Evolutionary conservation across 2,329 filamentous ascomycete species (phyloP), one percentile per base, ranked within the genome.

Genomic region (Taxawa tesnikishii): DNA sequence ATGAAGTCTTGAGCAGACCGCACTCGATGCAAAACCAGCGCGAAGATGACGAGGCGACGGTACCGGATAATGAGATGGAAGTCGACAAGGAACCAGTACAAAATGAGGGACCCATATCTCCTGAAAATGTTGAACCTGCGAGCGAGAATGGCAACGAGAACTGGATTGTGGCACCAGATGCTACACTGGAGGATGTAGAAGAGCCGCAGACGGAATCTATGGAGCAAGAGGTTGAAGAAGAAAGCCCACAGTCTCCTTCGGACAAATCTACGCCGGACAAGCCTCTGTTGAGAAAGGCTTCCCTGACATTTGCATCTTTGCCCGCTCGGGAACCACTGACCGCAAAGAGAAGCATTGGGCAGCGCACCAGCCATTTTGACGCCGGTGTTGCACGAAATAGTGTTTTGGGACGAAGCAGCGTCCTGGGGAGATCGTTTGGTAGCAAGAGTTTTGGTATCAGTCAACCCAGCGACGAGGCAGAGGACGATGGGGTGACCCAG

Each of bases 301-400:
- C 88, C 53, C 68, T 98, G 38, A 93, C 82, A 37, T 96, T 98
- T 59, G 84, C 90, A 23, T 84, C 90, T 12, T 66, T 98, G 9
- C 90, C 90, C 17, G 87, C 88, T 3, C 73, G 90, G 39, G 88
- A 96, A 49, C 88, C 88, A 21, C 64, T 96, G 32, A 75, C 76
- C 18, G 73, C 73, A 11, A 92, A 92, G 54, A 88, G 87, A 59
- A 92, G 81, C 52, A 73, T 85, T 48, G 85, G 69, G 27, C 68
- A 70, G 13, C 69, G 83, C 30, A 82, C 75, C 5, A 93, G 83
- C 47, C 79, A 94, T 43, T 53, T 87, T 21, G 83, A 93, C 32
- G 47, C 45, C n/a, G n/a, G n/a, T n/a, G n/a, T n/a, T n/a, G n/a
- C n/a, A n/a, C n/a, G n/a, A n/a, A n/a, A n/a, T n/a, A n/a, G n/a